These are phyloP conservation scores for Daldinia bambusicola DNA, from an alignment of 495 filamentous ascomycete genomes.

Conservation along the genomic window DNA sequence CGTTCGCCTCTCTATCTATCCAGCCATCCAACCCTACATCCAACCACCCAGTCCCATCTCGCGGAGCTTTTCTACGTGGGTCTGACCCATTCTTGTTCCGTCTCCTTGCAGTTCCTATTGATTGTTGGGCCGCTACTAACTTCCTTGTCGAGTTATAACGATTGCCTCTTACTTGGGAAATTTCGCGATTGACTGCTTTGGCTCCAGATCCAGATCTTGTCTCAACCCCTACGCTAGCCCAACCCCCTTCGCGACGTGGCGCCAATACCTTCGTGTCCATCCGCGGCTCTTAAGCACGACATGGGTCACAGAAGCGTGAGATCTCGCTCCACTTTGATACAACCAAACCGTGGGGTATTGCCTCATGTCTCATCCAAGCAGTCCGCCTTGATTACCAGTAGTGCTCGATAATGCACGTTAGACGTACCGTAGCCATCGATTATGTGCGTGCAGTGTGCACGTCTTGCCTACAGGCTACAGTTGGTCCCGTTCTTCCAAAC, in stretches of 20 bases:
- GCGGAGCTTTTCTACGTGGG: constrained; percentile 34
- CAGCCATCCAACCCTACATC: background rate
- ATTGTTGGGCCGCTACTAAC: constrained; percentile 47
- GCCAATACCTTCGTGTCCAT: constrained; percentile 54
- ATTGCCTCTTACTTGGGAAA: constrained; percentile 45
- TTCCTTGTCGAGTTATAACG: constrained; percentile 48
- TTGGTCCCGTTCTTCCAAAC: constrained; percentile 33
- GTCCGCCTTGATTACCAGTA: constrained; percentile 22
- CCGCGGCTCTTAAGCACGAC: constrained; percentile 53
- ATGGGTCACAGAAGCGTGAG: constrained; percentile 57
- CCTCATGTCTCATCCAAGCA: constrained; percentile 45
- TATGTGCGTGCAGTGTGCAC: background rate
- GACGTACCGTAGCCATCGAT: constrained; percentile 16
- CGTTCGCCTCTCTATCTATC: background rate
- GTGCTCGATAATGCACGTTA: constrained; percentile 19
- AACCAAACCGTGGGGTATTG: constrained; percentile 37
- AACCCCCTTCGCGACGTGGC: constrained; percentile 63
- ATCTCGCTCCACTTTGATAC: constrained; percentile 51
- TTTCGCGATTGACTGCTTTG: constrained; percentile 45
- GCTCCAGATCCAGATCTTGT: constrained; percentile 43
- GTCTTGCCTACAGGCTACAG: constrained; percentile 20
- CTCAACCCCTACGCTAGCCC: constrained; percentile 40
- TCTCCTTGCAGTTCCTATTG: constrained; percentile 30
- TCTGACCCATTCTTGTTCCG: constrained; percentile 38
- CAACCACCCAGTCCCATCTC: constrained; percentile 8